Evolutionary conservation across 2,329 filamentous ascomycete species (phyloP).

Genomic region (Talaromyces sp.): DNA sequence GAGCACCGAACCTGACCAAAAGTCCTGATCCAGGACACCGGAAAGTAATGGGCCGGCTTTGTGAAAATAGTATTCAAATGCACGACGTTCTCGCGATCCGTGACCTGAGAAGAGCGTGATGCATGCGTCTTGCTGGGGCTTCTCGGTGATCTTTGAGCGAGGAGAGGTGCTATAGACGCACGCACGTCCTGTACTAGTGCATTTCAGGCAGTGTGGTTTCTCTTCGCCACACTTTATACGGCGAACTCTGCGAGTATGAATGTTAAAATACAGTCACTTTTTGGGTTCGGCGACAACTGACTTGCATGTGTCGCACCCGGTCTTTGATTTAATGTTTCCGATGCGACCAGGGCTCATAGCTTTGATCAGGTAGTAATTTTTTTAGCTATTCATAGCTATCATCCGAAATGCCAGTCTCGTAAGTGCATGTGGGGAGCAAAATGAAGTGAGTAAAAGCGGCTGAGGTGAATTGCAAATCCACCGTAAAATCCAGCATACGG

Average conservation of each 20-base stretch:
- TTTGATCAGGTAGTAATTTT: background rate
- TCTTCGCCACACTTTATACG: conserved; percentile 31
- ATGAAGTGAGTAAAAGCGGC: background rate
- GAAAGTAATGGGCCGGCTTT: conserved; percentile 25
- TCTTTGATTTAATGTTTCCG: conserved; percentile 15
- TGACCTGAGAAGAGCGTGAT: conserved; percentile 20
- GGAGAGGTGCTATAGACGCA: conserved; percentile 25
- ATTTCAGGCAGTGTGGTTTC: conserved; percentile 28
- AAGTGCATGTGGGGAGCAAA: too few species aligned
- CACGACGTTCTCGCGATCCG: conserved; percentile 29
- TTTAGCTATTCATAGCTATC: background rate
- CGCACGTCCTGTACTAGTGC: conserved; percentile 24
- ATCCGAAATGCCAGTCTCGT: background rate
- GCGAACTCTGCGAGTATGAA: conserved; percentile 18
- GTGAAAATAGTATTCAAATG: conserved; percentile 35
- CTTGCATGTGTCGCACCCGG: conserved; percentile 20
- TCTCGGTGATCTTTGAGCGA: background rate
- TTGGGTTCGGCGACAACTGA: conserved; percentile 5
- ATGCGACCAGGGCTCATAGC: background rate
- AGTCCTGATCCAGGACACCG: conserved; percentile 28
- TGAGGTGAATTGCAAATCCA: background rate
- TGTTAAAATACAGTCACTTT: background rate
- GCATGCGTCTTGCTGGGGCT: conserved; percentile 4
- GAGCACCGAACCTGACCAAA: conserved; percentile 31
- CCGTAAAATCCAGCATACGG: background rate